These are phyloP conservation scores for Picochlorum costavermella DNA, from an alignment of 139 green algal genomes.

Conservation along the genomic window DNA sequence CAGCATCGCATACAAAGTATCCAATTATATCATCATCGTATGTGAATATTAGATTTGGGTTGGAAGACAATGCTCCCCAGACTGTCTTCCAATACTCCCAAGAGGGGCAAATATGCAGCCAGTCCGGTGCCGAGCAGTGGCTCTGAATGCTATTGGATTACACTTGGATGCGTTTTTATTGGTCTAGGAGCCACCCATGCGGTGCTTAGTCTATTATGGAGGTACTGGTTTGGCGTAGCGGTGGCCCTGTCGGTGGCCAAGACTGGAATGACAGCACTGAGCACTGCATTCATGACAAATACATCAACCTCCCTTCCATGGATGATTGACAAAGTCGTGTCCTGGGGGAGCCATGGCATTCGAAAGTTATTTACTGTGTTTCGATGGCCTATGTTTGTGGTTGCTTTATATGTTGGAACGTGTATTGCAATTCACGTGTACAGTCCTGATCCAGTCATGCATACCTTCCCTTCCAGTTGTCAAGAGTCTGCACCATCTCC, in stretches of 20 bases:
- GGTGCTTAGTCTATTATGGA: neutral
- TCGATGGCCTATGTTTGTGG: constrained; percentile 1
- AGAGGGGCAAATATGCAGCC: too few relatives aligned
- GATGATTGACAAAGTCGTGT: neutral
- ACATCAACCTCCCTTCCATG: neutral
- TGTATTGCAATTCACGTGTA: neutral
- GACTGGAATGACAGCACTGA: neutral
- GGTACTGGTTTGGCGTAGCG: neutral
- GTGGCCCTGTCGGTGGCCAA: neutral
- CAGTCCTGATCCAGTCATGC: neutral
- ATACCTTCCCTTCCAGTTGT: neutral
- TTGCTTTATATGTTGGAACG: neutral
- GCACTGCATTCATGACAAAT: neutral
- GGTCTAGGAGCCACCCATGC: neutral
- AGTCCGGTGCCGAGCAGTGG: too few relatives aligned
- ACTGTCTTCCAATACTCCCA: too few relatives aligned
- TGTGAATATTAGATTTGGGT: too few relatives aligned
- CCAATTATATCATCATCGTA: too few relatives aligned
- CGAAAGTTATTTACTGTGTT: neutral
- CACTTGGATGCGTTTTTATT: neutral
- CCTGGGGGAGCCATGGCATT: neutral
- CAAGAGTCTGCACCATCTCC: neutral
- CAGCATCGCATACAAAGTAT: too few relatives aligned
- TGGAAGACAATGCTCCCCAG: too few relatives aligned
- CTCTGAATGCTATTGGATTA: constrained; percentile 1